Evolutionary conservation across 73 alveolate genomes (phyloP).

Genomic region (Paramecium tetraurelia): DNA sequence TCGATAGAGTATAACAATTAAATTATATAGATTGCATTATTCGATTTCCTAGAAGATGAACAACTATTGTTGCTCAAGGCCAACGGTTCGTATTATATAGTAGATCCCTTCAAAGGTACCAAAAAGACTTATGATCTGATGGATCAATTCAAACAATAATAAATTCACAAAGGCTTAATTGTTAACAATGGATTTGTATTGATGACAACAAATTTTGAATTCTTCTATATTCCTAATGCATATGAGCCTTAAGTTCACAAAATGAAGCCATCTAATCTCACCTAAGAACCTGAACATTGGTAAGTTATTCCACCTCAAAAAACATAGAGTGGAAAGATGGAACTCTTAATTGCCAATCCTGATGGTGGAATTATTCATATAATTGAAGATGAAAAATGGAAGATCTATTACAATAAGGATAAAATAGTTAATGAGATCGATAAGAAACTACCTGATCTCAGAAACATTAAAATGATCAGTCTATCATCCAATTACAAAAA

Average conservation of each 20-base stretch:
- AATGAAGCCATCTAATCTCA: constrained; percentile 21
- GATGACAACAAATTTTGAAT: constrained; percentile 15
- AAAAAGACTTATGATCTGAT: background rate
- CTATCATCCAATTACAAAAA: constrained; percentile 12
- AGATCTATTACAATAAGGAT: constrained; percentile 31
- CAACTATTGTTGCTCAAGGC: constrained; percentile 8
- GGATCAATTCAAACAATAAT: background rate
- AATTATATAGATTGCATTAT: constrained; percentile 14
- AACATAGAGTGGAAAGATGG: constrained; percentile 27
- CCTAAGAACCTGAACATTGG: constrained; percentile 58
- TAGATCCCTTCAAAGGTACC: constrained; percentile 53
- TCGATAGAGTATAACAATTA: background rate
- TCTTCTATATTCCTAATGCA: constrained; percentile 34
- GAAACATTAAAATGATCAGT: constrained; percentile 46
- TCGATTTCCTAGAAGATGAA: constrained; percentile 58
- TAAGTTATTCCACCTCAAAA: constrained; percentile 27
- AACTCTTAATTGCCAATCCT: constrained; percentile 52
- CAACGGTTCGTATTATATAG: constrained; percentile 22
- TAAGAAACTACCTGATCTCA: constrained; percentile 31
- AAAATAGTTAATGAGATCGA: constrained; percentile 8
- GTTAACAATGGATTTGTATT: constrained; percentile 58
- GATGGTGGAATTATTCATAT: constrained; percentile 58
- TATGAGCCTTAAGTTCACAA: constrained; percentile 37
- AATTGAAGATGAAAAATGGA: constrained; percentile 32
- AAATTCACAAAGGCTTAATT: background rate